Percentiles rank a stretch among this genome's conserved stretches.
Evolutionary conservation across 1,139 yeast genomes (phyloP).

Genomic region (Casaregolazyma suthepensis): DNA sequence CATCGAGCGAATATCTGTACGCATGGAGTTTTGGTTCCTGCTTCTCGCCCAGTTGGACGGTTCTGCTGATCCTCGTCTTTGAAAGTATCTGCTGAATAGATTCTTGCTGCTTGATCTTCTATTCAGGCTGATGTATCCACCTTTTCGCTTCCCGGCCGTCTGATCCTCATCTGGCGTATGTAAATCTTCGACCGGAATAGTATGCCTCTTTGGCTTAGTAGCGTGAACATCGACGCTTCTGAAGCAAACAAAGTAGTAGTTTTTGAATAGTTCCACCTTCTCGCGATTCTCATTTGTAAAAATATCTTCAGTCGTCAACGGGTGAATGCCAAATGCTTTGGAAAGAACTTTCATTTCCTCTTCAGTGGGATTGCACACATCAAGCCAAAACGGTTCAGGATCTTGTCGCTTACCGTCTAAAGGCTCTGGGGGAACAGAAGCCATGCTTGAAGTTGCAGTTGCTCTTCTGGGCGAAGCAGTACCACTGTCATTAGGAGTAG

Average conservation of each 20-base stretch:
- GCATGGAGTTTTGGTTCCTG: slow-evolving; percentile 4
- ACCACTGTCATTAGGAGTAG: background rate
- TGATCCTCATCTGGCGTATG: slow-evolving; percentile 6
- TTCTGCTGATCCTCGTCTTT: slow-evolving; percentile 9
- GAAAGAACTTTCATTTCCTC: slow-evolving; percentile 93
- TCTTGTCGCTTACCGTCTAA: slow-evolving; percentile 11
- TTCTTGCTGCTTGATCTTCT: background rate
- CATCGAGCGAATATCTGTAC: slow-evolving; percentile 68
- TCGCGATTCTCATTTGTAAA: slow-evolving; percentile 91
- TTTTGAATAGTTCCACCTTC: slow-evolving; percentile 85
- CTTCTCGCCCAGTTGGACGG: slow-evolving; percentile 7
- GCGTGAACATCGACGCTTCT: slow-evolving; percentile 72
- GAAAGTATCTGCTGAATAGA: slow-evolving; percentile 1
- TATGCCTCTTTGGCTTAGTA: slow-evolving; percentile 7
- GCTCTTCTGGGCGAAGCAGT: background rate
- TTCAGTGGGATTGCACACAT: slow-evolving; percentile 87
- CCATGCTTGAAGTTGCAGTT: slow-evolving; percentile 1
- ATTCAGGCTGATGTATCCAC: slow-evolving; percentile 1
- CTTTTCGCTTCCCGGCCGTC: slow-evolving; percentile 11
- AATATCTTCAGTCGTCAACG: slow-evolving; percentile 92
- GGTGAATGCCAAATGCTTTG: slow-evolving; percentile 91
- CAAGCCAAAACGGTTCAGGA: slow-evolving; percentile 75
- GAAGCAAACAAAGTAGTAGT: slow-evolving; percentile 88
- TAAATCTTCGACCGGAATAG: background rate
- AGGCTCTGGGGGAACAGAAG: background rate